These are phyloP conservation scores for Coemansia sp. DNA, from an alignment of 192 early-diverging fungal species.

Conservation along the genomic window DNA sequence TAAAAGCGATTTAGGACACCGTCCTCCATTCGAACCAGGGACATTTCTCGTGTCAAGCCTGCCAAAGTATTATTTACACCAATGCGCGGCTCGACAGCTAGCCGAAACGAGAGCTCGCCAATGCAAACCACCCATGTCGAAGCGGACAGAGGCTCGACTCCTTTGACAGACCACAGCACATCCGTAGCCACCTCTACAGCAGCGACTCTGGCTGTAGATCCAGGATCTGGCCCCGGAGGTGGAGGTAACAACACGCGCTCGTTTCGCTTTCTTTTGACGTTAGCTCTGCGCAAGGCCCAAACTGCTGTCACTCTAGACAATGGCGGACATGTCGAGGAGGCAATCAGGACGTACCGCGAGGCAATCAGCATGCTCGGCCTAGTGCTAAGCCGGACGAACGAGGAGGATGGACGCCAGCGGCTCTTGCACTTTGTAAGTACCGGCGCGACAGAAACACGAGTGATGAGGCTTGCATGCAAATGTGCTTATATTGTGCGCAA, in stretches of 20 bases:
- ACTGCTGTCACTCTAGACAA: slow-evolving; percentile 54
- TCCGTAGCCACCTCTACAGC: not conserved
- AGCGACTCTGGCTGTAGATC: slow-evolving; percentile 7
- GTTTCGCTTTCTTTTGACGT: slow-evolving; percentile 52
- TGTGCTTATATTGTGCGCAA: not conserved
- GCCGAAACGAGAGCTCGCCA: slow-evolving; percentile 9
- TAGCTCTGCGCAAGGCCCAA: slow-evolving; percentile 54
- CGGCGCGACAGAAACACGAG: not conserved
- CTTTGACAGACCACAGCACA: not conserved
- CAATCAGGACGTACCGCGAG: slow-evolving; percentile 52
- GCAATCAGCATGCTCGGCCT: slow-evolving; percentile 56
- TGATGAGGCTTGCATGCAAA: not conserved
- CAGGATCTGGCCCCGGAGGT: not conserved
- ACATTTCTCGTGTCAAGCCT: not conserved
- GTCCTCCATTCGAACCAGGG: not conserved
- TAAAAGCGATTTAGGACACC: not conserved
- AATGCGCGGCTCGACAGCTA: slow-evolving; percentile 23
- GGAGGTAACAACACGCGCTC: slow-evolving; percentile 52
- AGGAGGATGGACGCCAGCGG: slow-evolving; percentile 50
- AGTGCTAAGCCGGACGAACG: slow-evolving; percentile 49
- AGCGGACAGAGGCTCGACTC: not conserved
- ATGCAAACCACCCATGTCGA: not conserved
- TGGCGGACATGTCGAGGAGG: slow-evolving; percentile 49
- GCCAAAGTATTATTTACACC: slow-evolving; percentile 1
- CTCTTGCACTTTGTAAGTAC: slow-evolving; percentile 54